Percentiles rank a stretch among this genome's conserved stretches.
Evolutionary conservation across 75 land plant genomes (phyloP).

Genomic region (Sequoiadendron giganteum): DNA sequence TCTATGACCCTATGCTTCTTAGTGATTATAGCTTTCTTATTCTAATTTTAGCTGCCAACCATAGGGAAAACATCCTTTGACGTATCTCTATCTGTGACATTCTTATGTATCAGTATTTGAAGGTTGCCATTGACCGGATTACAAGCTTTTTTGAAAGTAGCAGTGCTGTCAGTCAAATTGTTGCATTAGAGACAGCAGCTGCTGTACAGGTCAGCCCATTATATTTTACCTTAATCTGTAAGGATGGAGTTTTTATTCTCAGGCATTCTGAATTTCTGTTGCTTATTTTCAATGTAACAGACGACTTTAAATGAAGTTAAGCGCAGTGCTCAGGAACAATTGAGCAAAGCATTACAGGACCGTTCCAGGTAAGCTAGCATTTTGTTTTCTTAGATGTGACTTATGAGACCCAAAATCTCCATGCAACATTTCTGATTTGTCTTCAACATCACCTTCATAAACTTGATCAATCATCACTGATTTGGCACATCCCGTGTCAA

Average conservation of each 20-base stretch:
- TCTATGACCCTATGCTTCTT: not conserved
- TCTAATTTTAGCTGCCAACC: not conserved
- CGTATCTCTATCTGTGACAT: constrained; percentile 9
- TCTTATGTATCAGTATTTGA: constrained; percentile 64
- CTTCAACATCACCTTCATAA: no score
- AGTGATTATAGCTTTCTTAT: not conserved
- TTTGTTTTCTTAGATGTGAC: constrained; percentile 5
- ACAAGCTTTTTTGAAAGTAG: constrained; percentile 71
- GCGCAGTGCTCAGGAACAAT: constrained; percentile 88
- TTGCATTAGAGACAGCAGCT: constrained; percentile 94
- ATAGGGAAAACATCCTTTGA: not conserved
- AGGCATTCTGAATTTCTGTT: not conserved
- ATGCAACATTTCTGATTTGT: no score
- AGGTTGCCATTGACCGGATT: constrained; percentile 71
- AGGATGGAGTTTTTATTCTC: not conserved
- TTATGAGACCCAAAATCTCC: no score
- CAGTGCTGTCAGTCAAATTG: constrained; percentile 70
- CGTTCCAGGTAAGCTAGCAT: constrained; percentile 49
- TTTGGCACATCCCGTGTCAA: no score
- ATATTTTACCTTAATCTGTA: not conserved
- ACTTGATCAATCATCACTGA: no score
- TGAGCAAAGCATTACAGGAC: constrained; percentile 78
- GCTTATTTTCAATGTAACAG: constrained; percentile 29
- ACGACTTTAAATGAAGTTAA: constrained; percentile 89
- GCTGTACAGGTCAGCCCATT: constrained; percentile 81